Base-by-base conservation (phyloP, 371 early-diverging fungal species). In the Gilbertella persicaria region DNA sequence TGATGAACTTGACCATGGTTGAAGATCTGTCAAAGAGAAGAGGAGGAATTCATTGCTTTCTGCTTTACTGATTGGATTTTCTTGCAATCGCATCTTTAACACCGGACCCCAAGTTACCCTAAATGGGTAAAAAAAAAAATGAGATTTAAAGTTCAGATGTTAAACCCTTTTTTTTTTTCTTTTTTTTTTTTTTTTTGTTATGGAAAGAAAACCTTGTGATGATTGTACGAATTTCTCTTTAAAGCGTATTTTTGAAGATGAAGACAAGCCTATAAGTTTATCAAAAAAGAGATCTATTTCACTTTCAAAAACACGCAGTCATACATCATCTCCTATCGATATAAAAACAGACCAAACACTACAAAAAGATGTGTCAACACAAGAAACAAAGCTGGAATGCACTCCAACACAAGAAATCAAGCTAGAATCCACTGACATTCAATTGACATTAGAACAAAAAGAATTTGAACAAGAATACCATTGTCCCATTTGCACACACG, bases 1-100 rank as follows among this genome's bases (percentile, higher is more conserved):
- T 84, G 45, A 86, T 67, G 81, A 87, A 85, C 71, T 84, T 84
- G 73, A 82, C 85, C 85, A 85, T 85, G 45, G 49, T 66, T 56
- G 44, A 50, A 36, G 50, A 50, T 56, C 51, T 64, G 58, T 64
- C 51, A 55, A 62, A 53, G 57, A 56, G 49, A 59, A 64, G 67
- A 60, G 64, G 55, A 51, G 61, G 61, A 56, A 49, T 45, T 38
- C 33, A 33, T 6, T 33, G 33, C 33, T 6, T 33, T 33, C 33
- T 33, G 33, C 33, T 13, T 33, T 33, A 33, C 33, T 33, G 13
- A 8, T 33, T 8, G 13, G 2, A 33, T 33, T 33, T 33, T 33
- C 33, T 33, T 33, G n/a, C 33, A 6, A 33, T 33, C 10, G 6
- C 33, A 6, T 9, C 33, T n/a, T n/a, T n/a, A n/a, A n/a, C n/a